Percentiles rank a stretch among this genome's conserved stretches.
These are phyloP conservation scores for Neurospora terricola DNA, from an alignment of 495 filamentous ascomycete genomes.

Conservation along the genomic window DNA sequence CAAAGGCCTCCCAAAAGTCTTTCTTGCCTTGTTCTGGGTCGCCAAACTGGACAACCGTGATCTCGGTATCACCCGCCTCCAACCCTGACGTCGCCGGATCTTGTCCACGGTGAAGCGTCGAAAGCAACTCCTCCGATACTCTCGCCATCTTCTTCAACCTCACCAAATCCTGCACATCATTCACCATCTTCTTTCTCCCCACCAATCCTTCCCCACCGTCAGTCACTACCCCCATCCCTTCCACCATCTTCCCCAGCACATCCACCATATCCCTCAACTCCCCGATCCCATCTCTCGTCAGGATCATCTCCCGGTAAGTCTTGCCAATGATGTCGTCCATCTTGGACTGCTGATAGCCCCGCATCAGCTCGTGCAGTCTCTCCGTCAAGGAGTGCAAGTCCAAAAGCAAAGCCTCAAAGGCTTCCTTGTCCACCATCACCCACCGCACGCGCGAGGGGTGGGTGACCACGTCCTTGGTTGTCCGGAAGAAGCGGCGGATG, in stretches of 20 bases:
- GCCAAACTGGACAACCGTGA: conserved; percentile 6
- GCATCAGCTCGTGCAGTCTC: conserved; percentile 23
- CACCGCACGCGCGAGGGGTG: conserved; percentile 22
- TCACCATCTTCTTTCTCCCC: too few relatives aligned
- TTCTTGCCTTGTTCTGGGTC: neutral
- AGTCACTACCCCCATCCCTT: too few relatives aligned
- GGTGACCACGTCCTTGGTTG: conserved; percentile 21
- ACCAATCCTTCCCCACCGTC: too few relatives aligned
- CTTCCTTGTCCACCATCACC: conserved; percentile 20
- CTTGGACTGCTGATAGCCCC: conserved; percentile 12
- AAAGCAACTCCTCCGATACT: conserved; percentile 13
- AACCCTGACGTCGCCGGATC: neutral
- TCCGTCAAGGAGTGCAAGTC: conserved; percentile 24
- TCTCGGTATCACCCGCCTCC: neutral
- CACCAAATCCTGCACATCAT: too few relatives aligned
- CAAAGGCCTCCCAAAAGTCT: neutral
- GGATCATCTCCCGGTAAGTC: conserved; percentile 26
- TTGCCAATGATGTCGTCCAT: conserved; percentile 25
- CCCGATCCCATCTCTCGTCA: conserved; percentile 18
- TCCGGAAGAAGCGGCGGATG: conserved; percentile 15
- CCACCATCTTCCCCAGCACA: too few relatives aligned
- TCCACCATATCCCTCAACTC: conserved; percentile 5
- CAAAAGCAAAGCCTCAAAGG: conserved; percentile 15
- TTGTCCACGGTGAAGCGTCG: neutral
- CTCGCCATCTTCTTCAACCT: too few relatives aligned